Conservation (phyloP, 208 protist species). For the Trypanosoma conorhini region DNA sequence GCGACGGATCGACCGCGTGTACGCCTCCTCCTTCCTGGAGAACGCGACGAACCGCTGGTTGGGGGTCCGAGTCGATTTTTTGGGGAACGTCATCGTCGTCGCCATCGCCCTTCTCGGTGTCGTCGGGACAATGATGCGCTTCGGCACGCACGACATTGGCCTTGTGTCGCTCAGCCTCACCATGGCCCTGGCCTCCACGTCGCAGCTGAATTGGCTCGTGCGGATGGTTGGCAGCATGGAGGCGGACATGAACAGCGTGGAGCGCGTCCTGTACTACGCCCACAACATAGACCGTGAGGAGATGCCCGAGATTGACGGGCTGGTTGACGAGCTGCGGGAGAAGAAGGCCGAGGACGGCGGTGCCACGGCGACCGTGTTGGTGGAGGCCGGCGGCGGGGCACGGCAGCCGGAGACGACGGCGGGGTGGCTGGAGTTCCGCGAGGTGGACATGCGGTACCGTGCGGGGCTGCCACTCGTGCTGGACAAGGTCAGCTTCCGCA, state of each 20-base stretch:
- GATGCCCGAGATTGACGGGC: conserved; percentile 34
- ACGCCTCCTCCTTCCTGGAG: conserved; percentile 35
- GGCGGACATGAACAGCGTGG: conserved; percentile 74
- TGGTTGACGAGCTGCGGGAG: conserved; percentile 26
- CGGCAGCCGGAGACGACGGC: not conserved
- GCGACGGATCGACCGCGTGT: conserved; percentile 64
- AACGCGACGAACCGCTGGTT: conserved; percentile 83
- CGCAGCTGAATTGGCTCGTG: conserved; percentile 43
- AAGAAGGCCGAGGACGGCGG: conserved; percentile 4
- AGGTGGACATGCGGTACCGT: conserved; percentile 79
- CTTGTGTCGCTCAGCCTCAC: conserved; percentile 51
- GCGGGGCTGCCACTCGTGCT: conserved; percentile 66
- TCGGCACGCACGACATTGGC: conserved; percentile 33
- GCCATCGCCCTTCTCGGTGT: conserved; percentile 50
- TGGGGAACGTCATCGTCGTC: conserved; percentile 68
- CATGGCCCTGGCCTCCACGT: conserved; percentile 39
- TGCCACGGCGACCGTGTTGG: conserved; percentile 19
- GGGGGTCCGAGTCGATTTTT: conserved; percentile 76
- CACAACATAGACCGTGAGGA: conserved; percentile 41
- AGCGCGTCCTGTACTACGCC: conserved; percentile 72
- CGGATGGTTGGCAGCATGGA: conserved; percentile 33
- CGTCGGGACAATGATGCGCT: conserved; percentile 32
- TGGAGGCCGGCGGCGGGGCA: conserved; percentile 5
- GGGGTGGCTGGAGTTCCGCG: conserved; percentile 53
- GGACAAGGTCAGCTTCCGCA: conserved; percentile 44